Percentiles rank a stretch among this genome's conserved stretches.
phyloP scores from a whole-genome alignment of 2,329 filamentous ascomycete species.

The Hymenoscyphus albidus region DNA sequence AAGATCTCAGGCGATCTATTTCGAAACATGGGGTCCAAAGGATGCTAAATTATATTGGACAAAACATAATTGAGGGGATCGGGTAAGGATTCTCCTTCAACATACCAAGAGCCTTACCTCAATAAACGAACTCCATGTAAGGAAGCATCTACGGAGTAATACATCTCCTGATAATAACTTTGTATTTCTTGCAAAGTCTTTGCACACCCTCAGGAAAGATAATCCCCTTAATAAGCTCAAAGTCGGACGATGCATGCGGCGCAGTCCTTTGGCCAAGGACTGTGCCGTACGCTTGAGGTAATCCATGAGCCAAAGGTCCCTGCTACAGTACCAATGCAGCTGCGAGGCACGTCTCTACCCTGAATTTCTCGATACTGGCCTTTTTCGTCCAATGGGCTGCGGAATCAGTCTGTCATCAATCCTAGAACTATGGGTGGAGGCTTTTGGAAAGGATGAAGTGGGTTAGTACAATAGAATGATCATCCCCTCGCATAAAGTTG shows the following conservation, averaged over 20 bases:
- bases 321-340: background rate
- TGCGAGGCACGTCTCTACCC: background rate
- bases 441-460: background rate
- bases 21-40: conserved; percentile 3
- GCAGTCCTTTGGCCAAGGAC: background rate
- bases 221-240: background rate
- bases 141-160: background rate
- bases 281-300: conserved; percentile 7
- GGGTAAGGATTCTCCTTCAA: background rate
- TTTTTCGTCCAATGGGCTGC: background rate
- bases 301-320: conserved; percentile 3
- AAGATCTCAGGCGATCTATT: conserved; percentile 1
- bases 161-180: background rate
- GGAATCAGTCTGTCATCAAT: background rate
- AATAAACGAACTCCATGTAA: background rate
- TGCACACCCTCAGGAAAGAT: background rate
- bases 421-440: background rate
- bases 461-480: background rate
- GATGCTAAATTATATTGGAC: background rate
- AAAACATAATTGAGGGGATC: background rate
- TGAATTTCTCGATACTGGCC: background rate
- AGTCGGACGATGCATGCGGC: background rate
- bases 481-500: background rate
- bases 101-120: background rate
- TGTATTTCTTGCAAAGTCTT: background rate